Conservation (phyloP, 202 grass and related monocot species). For the Musa balbisiana region DNA sequence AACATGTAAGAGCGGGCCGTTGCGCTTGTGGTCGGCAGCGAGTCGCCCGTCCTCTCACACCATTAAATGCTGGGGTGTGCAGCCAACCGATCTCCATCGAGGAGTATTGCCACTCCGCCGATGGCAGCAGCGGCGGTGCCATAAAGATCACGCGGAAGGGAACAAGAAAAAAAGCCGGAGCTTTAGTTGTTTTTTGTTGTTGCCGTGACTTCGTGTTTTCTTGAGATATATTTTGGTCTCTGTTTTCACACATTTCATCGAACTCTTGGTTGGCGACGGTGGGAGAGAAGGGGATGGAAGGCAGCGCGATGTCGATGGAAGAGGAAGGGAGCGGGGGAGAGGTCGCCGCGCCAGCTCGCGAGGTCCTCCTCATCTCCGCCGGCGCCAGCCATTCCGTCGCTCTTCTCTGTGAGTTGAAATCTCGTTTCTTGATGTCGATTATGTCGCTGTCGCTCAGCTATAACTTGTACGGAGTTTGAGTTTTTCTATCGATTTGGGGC, state of each 20-base stretch:
- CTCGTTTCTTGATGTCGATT: background rate
- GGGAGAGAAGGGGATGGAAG: background rate
- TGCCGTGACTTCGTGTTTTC: background rate
- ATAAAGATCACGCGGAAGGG: background rate
- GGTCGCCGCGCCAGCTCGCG: constrained; percentile 13
- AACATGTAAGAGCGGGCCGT: background rate
- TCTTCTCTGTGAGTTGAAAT: constrained; percentile 59
- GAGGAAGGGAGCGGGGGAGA: background rate
- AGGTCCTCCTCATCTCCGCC: constrained; percentile 65
- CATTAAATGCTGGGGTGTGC: background rate
- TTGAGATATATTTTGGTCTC: background rate
- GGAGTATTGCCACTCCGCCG: background rate
- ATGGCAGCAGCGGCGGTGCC: background rate
- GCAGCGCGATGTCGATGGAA: background rate
- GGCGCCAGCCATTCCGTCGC: constrained; percentile 93
- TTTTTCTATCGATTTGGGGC: no score
- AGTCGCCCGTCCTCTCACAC: background rate
- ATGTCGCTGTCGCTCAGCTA: background rate
- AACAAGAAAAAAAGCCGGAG: background rate
- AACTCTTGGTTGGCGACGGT: background rate
- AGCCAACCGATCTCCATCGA: background rate
- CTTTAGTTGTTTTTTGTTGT: no score
- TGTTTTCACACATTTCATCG: background rate
- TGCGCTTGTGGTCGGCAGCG: background rate
- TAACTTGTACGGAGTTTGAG: no score